Base-by-base conservation (phyloP, 73 alveolate genomes). In the Paramecium biaurelia region DNA sequence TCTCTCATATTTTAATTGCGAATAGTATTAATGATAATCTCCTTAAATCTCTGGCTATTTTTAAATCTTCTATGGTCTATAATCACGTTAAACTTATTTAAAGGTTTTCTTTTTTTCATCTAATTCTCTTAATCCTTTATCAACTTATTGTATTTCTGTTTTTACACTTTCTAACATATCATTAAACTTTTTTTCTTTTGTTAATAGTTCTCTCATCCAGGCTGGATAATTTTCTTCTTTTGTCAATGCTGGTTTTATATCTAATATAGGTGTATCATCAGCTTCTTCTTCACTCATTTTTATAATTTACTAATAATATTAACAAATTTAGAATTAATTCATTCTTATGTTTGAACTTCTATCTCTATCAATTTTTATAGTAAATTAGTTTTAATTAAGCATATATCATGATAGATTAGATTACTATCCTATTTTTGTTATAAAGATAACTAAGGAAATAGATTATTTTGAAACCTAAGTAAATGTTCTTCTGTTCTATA, bases 221-320 rank as follows among this genome's bases (percentile, higher is more conserved):
- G 70, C 70, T 18, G 90, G 90, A 43, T 79, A 79, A 45, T 79
- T 79, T 24, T 79, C 90, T 47, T 79, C 90, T 24, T 79, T 79
- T 20, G 90, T 30, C 26, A 5, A 63, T 23, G 76, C 42, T 12
- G 74, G 76, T 26, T 79, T 79, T 6, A 47, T 47, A 20, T 79
- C 90, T 41, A 79, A 42, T 43, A 79, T 23, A 23, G 90, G 90
- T 30, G 87, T 74, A 74, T 74, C 87, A 74, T 74, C 59, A 34
- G 57, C 87, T 41, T 63, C 84, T 63, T 63, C 84, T 32, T 63
- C 84, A 63, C 84, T 63, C 84, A 63, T 53, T 53, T 53, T 38
- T 38, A 38, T 38, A 38, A 38, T 38, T 38, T 38, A 38, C 5
- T 9, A 37, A 7, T 38, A 38, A 38, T 38, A 38, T 38, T 38